Evolutionary conservation across 108 stramenopile genomes (phyloP).

Genomic region (Skeletonema menzelii): DNA sequence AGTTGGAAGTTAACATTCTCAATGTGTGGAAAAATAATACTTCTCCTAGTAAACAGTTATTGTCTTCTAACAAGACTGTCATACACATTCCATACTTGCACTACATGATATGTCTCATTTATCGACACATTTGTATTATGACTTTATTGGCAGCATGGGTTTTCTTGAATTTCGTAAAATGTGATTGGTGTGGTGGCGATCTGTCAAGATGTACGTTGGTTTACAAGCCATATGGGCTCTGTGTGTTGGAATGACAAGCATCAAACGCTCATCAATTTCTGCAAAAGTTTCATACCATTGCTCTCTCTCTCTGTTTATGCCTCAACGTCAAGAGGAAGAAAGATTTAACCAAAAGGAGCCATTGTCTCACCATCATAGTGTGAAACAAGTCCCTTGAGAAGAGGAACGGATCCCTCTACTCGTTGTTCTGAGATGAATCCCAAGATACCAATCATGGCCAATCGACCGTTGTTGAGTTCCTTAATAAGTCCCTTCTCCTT

Average conservation of each 20-base stretch:
- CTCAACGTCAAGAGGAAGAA: neutral
- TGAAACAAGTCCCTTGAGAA: slow-evolving; percentile 69
- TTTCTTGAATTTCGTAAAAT: neutral
- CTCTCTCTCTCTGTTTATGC: neutral
- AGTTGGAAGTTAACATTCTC: too few relatives aligned
- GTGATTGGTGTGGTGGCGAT: neutral
- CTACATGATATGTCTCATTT: neutral
- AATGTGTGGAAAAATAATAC: slow-evolving; percentile 3
- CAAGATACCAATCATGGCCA: slow-evolving; percentile 77
- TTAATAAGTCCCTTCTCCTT: slow-evolving; percentile 62
- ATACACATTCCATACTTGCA: neutral
- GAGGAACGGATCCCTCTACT: slow-evolving; percentile 77
- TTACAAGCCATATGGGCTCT: neutral
- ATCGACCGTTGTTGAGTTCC: slow-evolving; percentile 82
- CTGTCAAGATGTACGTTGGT: neutral
- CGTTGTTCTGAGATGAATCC: slow-evolving; percentile 78
- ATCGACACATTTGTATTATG: neutral
- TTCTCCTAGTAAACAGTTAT: slow-evolving; percentile 7
- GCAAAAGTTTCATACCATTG: slow-evolving; percentile 1
- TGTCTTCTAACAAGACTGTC: slow-evolving; percentile 1
- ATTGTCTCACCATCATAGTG: slow-evolving; percentile 73
- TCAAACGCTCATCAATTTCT: neutral
- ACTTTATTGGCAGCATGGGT: neutral
- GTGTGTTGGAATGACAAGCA: slow-evolving; percentile 8
- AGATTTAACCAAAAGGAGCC: slow-evolving; percentile 56